Conservation (phyloP, 495 filamentous ascomycete genomes). For the Penicillium subrubescens region DNA sequence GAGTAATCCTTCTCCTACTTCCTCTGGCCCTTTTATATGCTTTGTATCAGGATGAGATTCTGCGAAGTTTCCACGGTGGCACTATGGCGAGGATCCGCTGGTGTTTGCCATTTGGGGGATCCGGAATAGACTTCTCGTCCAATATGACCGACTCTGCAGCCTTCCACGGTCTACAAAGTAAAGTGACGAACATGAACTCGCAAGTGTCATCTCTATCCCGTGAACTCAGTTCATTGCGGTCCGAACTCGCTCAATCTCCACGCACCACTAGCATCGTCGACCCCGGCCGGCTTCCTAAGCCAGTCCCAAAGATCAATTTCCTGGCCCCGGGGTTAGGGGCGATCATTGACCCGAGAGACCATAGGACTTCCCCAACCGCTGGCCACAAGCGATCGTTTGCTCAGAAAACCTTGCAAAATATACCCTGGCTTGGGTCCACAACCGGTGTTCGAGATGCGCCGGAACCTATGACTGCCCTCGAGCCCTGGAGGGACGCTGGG, state of each 20-base stretch:
- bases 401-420: background rate
- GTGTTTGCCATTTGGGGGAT: slow-evolving; percentile 7
- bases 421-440: background rate
- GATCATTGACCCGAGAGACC: slow-evolving; percentile 34
- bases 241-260: slow-evolving; percentile 21
- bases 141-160: slow-evolving; percentile 29
- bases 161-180: slow-evolving; percentile 32
- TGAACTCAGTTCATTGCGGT: slow-evolving; percentile 33
- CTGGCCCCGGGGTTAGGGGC: slow-evolving; percentile 36
- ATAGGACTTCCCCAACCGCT: slow-evolving; percentile 35
- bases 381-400: slow-evolving; percentile 1
- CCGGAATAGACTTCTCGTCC: slow-evolving; percentile 12
- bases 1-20: slow-evolving; percentile 9
- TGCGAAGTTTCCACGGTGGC: background rate
- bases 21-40: slow-evolving; percentile 15
- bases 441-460: slow-evolving; percentile 14
- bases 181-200: slow-evolving; percentile 33
- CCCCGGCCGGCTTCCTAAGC: slow-evolving; percentile 8
- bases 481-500: slow-evolving; percentile 46
- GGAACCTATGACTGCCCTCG: slow-evolving; percentile 35
- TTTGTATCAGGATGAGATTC: background rate
- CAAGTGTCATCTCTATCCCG: slow-evolving; percentile 42
- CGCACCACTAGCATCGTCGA: slow-evolving; percentile 22
- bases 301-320: slow-evolving; percentile 39
- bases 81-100: slow-evolving; percentile 15